Percentiles rank a stretch among this genome's conserved stretches.
These are phyloP conservation scores for Syncephalis plumigaleata DNA, from an alignment of 371 early-diverging fungal genomes.

Conservation along the genomic window DNA sequence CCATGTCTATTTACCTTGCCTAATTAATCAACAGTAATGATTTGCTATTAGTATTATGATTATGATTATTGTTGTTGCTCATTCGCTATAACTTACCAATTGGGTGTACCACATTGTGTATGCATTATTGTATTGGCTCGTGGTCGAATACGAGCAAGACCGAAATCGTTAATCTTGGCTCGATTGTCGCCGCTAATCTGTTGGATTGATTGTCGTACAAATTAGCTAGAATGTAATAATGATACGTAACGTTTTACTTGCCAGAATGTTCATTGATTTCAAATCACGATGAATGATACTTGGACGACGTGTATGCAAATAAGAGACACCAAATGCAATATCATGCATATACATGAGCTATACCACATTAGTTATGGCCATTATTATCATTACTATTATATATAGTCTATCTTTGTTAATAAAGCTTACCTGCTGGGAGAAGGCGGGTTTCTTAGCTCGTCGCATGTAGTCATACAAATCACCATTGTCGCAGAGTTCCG, in stretches of 20 bases:
- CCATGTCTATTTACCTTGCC: neutral
- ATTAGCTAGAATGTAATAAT: too few species aligned
- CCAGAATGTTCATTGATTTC: slow-evolving; percentile 74
- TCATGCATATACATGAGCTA: slow-evolving; percentile 66
- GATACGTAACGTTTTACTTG: slow-evolving; percentile 10
- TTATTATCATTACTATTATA: neutral
- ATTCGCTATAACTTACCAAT: slow-evolving; percentile 33
- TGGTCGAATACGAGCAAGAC: slow-evolving; percentile 53
- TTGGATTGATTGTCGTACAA: too few species aligned
- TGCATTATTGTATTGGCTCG: slow-evolving; percentile 44
- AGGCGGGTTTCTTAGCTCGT: slow-evolving; percentile 34
- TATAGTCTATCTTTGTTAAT: neutral
- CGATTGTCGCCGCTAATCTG: slow-evolving; percentile 41
- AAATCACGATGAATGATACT: slow-evolving; percentile 51
- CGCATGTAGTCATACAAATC: slow-evolving; percentile 62
- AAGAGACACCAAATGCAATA: slow-evolving; percentile 52
- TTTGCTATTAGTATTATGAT: too few species aligned
- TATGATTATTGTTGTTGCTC: too few species aligned
- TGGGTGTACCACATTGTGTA: slow-evolving; percentile 58
- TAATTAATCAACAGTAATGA: neutral
- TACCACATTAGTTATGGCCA: neutral
- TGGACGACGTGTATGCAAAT: slow-evolving; percentile 26
- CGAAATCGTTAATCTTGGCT: slow-evolving; percentile 69
- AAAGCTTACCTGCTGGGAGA: slow-evolving; percentile 28
- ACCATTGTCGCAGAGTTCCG: slow-evolving; percentile 55